Conservation (phyloP, 176 grass and related monocot species). For the Eremochloa ophiuroides region DNA sequence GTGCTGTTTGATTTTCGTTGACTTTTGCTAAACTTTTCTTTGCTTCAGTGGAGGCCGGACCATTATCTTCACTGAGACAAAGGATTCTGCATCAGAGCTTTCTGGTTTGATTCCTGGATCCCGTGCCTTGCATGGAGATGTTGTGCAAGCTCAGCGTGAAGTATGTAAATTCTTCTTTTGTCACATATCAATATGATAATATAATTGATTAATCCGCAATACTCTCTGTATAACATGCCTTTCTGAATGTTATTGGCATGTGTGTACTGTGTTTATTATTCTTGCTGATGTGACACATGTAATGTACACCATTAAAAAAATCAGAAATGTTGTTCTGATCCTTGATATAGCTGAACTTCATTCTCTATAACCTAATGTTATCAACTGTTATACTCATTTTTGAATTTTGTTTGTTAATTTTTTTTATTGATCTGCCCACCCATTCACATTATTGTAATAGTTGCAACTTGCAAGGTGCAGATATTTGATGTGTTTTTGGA, state of each 20-base stretch:
- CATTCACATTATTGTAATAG: background rate
- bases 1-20: background rate
- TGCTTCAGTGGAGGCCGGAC: constrained; percentile 70
- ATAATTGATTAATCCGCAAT: background rate
- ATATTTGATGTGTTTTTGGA: background rate
- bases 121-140: constrained; percentile 91
- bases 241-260: background rate
- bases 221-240: background rate
- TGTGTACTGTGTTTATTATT: background rate
- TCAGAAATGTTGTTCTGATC: background rate
- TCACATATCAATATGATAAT: background rate
- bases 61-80: constrained; percentile 98
- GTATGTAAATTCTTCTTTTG: constrained; percentile 38
- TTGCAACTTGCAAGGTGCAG: background rate
- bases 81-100: constrained; percentile 70
- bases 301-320: background rate
- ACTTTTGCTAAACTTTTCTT: background rate
- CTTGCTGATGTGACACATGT: background rate
- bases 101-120: constrained; percentile 73
- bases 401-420: background rate
- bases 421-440: background rate
- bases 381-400: background rate
- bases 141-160: constrained; percentile 88
- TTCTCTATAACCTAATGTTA: background rate
- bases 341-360: too few species aligned